Conservation (phyloP, 2,329 filamentous ascomycete genomes). For the Fonsecaea multimorphosa region DNA sequence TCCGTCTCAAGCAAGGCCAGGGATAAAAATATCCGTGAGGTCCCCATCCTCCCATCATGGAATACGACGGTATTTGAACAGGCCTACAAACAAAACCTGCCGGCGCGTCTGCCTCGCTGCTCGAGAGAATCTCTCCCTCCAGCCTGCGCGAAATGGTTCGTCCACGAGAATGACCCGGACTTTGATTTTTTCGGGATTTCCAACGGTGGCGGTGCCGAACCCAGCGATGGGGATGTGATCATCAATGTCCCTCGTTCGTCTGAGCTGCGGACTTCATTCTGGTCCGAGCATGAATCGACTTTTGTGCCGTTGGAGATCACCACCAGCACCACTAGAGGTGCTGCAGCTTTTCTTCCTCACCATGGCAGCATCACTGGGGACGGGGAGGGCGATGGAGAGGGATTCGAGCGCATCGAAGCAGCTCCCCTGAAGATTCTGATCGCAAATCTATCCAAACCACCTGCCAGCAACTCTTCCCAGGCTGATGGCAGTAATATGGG, state of each 20-base stretch:
- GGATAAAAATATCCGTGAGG: conserved; percentile 7
- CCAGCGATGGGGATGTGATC: not conserved
- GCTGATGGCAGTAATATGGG: no score
- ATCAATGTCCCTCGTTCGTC: conserved; percentile 16
- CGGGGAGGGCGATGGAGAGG: conserved; percentile 31
- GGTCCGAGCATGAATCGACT: conserved; percentile 52
- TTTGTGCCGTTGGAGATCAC: conserved; percentile 67
- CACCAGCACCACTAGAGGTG: conserved; percentile 17
- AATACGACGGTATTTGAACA: conserved; percentile 57
- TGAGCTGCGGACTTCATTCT: conserved; percentile 34
- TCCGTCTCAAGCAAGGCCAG: not conserved
- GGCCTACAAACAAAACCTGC: conserved; percentile 61
- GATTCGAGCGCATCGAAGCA: conserved; percentile 56
- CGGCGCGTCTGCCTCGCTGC: conserved; percentile 58
- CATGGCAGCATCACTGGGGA: not conserved
- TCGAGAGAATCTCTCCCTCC: conserved; percentile 55
- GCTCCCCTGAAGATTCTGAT: conserved; percentile 67
- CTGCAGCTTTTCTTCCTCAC: not conserved
- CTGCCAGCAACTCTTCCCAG: conserved; percentile 42
- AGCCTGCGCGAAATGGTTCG: conserved; percentile 67
- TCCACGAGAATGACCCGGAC: conserved; percentile 14
- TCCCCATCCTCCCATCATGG: conserved; percentile 43
- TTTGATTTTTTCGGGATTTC: conserved; percentile 5
- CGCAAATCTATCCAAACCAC: conserved; percentile 53
- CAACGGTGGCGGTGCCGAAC: not conserved